Base-by-base conservation (phyloP, 345 rosid genomes). In the Rhodamnia argentea region DNA sequence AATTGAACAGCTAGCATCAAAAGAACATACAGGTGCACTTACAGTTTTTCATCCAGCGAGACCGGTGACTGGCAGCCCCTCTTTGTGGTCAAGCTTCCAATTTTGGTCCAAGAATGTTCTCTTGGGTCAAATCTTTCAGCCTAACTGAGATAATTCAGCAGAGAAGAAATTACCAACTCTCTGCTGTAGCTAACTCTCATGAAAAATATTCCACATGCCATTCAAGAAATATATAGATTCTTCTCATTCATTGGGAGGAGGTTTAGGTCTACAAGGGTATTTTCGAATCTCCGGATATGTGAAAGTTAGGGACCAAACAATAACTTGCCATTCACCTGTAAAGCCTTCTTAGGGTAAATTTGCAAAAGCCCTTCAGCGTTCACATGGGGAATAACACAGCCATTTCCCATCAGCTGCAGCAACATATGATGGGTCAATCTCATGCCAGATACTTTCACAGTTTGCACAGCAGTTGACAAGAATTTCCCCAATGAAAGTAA, bases 61-160 rank as follows among this genome's bases (percentile, higher is more conserved):
- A 87, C 94, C 90, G 93, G 84, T 53, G 96, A 92, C 85, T 93
- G 97, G 88, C 95, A 94, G 74, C 90, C 92, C 87, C 99, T 93
- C 89, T 82, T 92, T 37, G 90, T 84, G 86, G 86, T 91, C 95
- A 94, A 93, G 82, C 89, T 90, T 86, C 91, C 88, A 85, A 96
- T 91, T 88, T 83, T 87, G 86, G 87, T 87, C 99, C 99, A 95
- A 2, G 94, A 90, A 88, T 91, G 92, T 90, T 95, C 98, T 37
- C 98, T 91, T 47, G 94, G 94, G 88, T 96, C 99, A 89, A 90
- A 93, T 91, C 98, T 95, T 92, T 96, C 98, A 32, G 91, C 95
- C 85, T 96, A 91, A 51, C 99, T 94, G 92, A 86, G 75, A 50
- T 74, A 29, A 88, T 55, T 70, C 83, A 84, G 83, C 27, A 84